phyloP scores from a whole-genome alignment of 2,329 filamentous ascomycete species.

The Gnomoniopsis smithogilvyi region DNA sequence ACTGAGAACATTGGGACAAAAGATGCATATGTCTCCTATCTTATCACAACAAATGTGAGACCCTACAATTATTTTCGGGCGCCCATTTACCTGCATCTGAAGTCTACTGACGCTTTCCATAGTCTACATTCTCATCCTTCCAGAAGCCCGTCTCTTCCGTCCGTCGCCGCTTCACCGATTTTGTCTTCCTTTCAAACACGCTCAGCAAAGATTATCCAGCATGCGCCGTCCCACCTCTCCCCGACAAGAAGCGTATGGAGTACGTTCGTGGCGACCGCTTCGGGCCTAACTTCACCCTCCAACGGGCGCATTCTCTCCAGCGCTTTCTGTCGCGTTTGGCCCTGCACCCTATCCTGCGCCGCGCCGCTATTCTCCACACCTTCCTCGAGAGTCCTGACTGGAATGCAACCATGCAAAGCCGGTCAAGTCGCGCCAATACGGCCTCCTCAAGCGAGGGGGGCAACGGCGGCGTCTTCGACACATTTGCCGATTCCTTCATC shows the following conservation, averaged over 20 bases:
- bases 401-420: slow-evolving; percentile 90
- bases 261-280: slow-evolving; percentile 97
- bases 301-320: slow-evolving; percentile 85
- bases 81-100: background rate
- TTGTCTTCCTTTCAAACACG: slow-evolving; percentile 92
- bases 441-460: slow-evolving; percentile 33
- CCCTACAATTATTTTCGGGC: background rate
- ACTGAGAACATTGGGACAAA: slow-evolving; percentile 98
- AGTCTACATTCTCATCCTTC: slow-evolving; percentile 95
- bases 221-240: slow-evolving; percentile 88
- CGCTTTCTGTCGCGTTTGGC: slow-evolving; percentile 85
- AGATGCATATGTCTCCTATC: slow-evolving; percentile 93
- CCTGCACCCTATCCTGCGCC: slow-evolving; percentile 83
- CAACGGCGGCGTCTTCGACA: slow-evolving; percentile 79
- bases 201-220: slow-evolving; percentile 84
- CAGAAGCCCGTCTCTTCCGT: slow-evolving; percentile 75
- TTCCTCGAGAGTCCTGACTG: slow-evolving; percentile 94
- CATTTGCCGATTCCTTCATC: slow-evolving; percentile 92
- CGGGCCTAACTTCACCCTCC: slow-evolving; percentile 83
- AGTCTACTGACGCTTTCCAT: background rate
- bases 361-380: slow-evolving; percentile 76
- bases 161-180: slow-evolving; percentile 93
- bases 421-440: slow-evolving; percentile 62
- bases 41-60: slow-evolving; percentile 81
- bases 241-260: slow-evolving; percentile 99